These are phyloP conservation scores for Ilex paraguariensis DNA, from an alignment of 305 asterid species.

Conservation along the genomic window DNA sequence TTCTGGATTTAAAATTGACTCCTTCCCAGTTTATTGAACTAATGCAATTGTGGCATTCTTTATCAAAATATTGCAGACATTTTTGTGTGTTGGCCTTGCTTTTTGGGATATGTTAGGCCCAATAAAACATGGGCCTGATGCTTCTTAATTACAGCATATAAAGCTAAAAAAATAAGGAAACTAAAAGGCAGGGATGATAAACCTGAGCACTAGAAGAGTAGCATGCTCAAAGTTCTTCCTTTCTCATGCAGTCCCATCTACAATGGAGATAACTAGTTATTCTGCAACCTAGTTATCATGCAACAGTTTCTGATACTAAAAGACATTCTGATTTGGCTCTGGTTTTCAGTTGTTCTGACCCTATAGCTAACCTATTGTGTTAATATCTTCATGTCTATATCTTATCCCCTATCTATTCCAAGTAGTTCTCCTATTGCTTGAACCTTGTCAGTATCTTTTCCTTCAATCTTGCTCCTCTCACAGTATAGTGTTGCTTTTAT, in stretches of 20 bases:
- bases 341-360: not conserved
- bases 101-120: not conserved
- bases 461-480: no score
- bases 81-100: not conserved
- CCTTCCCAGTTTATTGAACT: constrained; percentile 6
- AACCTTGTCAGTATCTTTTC: no score
- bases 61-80: not conserved
- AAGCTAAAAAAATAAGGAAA: not conserved
- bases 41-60: constrained; percentile 1
- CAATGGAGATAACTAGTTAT: not conserved
- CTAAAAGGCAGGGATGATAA: not conserved
- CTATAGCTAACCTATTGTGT: not conserved
- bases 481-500: no score
- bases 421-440: not conserved
- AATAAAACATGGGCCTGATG: no score
- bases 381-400: not conserved
- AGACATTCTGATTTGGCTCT: not conserved
- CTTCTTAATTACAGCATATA: not conserved
- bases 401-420: not conserved
- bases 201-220: not conserved
- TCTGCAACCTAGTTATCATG: not conserved
- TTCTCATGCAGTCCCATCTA: not conserved
- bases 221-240: not conserved
- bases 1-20: constrained; percentile 8
- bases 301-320: not conserved